A percentile compares a stretch with the other conserved stretches of the same genome.
phyloP scores from a whole-genome alignment of 495 filamentous ascomycete species.

The Penicillium bovifimosum region DNA sequence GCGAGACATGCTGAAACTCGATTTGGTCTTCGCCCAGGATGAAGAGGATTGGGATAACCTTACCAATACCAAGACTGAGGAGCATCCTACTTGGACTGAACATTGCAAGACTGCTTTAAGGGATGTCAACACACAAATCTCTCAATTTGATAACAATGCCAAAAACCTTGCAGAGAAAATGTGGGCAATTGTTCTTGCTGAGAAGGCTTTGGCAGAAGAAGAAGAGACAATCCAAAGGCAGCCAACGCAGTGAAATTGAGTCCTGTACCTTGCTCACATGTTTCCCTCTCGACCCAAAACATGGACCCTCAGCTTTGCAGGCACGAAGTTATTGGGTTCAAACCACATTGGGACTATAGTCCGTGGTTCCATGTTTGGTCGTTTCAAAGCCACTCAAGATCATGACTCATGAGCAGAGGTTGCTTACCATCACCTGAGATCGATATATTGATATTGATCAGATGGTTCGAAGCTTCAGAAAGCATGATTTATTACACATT shows the following conservation, averaged over 20 bases:
- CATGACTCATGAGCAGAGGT: background rate
- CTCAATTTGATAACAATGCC: conserved; percentile 22
- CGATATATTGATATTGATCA: background rate
- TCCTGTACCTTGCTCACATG: background rate
- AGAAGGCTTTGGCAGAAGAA: conserved; percentile 31
- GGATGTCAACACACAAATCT: conserved; percentile 19
- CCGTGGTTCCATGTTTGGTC: background rate
- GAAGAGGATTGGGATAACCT: conserved; percentile 57
- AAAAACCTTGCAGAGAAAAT: conserved; percentile 31
- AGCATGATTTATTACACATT: background rate
- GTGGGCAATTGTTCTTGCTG: conserved; percentile 41
- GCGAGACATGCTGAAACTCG: conserved; percentile 26
- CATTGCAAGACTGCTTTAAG: conserved; percentile 13
- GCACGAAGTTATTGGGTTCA: background rate
- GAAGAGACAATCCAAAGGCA: conserved; percentile 23
- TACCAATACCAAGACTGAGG: conserved; percentile 15
- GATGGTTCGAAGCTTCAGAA: background rate
- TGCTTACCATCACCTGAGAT: background rate
- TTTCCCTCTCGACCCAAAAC: background rate
- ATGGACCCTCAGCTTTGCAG: background rate
- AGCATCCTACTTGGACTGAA: conserved; percentile 23
- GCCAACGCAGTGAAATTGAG: conserved; percentile 1
- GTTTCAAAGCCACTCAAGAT: background rate
- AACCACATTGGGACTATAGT: background rate
- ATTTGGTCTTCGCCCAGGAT: conserved; percentile 39